phyloP scores from a whole-genome alignment of 1,284 basidiomycete species.

The Pseudozyma sp. region DNA sequence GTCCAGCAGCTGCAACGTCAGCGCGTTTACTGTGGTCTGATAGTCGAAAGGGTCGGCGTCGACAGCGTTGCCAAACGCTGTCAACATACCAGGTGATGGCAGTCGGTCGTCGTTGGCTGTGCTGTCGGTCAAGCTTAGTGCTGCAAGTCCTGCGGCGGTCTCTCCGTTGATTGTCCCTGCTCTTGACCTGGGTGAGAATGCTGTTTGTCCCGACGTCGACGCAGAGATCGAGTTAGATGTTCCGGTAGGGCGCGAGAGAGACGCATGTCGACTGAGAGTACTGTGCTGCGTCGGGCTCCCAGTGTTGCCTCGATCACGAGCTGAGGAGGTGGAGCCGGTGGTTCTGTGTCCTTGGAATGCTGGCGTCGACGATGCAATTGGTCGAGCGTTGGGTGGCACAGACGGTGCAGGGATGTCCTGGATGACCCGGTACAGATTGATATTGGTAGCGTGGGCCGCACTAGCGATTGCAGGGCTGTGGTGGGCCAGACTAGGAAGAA shows the following conservation, averaged over 20 bases:
- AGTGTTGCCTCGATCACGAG: slow-evolving; percentile 20
- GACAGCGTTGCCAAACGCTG: background rate
- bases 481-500: slow-evolving; percentile 93
- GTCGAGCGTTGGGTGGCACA: slow-evolving; percentile 70
- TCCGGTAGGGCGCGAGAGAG: slow-evolving; percentile 20
- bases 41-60: slow-evolving; percentile 87
- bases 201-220: background rate
- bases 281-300: slow-evolving; percentile 29
- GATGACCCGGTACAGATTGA: slow-evolving; percentile 84
- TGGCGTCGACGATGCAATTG: slow-evolving; percentile 69
- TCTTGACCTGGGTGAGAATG: slow-evolving; percentile 23
- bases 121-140: slow-evolving; percentile 19
- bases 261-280: slow-evolving; percentile 14
- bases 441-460: slow-evolving; percentile 87
- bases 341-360: slow-evolving; percentile 59
- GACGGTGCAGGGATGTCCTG: slow-evolving; percentile 82
- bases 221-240: background rate
- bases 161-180: slow-evolving; percentile 29
- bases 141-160: slow-evolving; percentile 14
- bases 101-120: slow-evolving; percentile 18
- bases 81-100: slow-evolving; percentile 3
- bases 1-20: slow-evolving; percentile 93
- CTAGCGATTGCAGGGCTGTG: slow-evolving; percentile 88
- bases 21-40: slow-evolving; percentile 86
- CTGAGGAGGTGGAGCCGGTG: slow-evolving; percentile 22